Conservation (phyloP, 108 stramenopile species). For the Pseudonitzschia multiseries region DNA sequence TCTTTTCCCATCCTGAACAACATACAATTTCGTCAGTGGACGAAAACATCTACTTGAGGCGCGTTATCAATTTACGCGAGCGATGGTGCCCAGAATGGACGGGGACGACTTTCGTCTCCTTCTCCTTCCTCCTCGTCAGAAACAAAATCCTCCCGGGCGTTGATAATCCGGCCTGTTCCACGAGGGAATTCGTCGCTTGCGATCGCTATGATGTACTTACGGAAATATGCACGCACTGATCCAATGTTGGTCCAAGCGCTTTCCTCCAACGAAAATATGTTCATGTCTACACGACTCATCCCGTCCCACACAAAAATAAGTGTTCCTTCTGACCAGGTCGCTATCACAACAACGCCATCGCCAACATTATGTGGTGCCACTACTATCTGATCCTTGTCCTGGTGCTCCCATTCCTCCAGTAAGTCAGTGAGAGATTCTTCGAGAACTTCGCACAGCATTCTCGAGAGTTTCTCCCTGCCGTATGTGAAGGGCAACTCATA, state of each 20-base stretch:
- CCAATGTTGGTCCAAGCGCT: not conserved
- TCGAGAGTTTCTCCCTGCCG: not conserved
- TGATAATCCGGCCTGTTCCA: slow-evolving; percentile 24
- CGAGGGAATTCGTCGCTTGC: slow-evolving; percentile 17
- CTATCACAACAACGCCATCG: slow-evolving; percentile 30
- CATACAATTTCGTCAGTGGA: no score
- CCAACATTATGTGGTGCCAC: not conserved
- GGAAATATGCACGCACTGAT: not conserved
- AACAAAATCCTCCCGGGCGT: slow-evolving; percentile 9
- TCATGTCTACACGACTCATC: slow-evolving; percentile 48
- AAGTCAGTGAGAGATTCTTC: not conserved
- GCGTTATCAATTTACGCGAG: not conserved
- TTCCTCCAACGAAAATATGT: slow-evolving; percentile 60
- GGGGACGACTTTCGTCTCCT: not conserved
- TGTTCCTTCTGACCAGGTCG: slow-evolving; percentile 39
- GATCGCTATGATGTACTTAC: not conserved
- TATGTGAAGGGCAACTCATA: not conserved
- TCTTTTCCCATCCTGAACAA: no score
- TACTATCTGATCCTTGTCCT: not conserved
- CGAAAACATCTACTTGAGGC: no score
- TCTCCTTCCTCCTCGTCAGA: not conserved
- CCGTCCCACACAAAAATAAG: slow-evolving; percentile 67
- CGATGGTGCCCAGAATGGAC: slow-evolving; percentile 5
- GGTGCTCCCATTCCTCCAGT: not conserved
- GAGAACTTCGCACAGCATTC: not conserved